These are phyloP conservation scores for Ogataea paraovalis DNA, from an alignment of 805 yeast species.

Conservation along the genomic window DNA sequence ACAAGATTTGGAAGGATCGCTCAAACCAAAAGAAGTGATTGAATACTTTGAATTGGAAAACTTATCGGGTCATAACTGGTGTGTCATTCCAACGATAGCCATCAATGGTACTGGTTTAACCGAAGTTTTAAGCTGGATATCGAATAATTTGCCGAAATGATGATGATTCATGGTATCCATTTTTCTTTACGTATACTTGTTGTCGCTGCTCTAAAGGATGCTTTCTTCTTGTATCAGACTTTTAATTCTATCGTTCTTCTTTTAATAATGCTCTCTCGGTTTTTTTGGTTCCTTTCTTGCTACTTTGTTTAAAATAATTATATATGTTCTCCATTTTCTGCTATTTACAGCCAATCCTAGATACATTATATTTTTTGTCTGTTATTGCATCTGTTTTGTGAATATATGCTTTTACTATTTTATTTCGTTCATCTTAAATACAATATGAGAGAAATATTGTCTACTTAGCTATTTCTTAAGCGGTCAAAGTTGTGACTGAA, in stretches of 20 bases:
- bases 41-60: conserved; percentile 61
- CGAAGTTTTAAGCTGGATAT: conserved; percentile 85
- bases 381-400: too few relatives aligned
- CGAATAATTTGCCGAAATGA: conserved; percentile 42
- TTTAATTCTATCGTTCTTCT: background rate
- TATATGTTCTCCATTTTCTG: too few relatives aligned
- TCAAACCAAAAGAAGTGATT: conserved; percentile 77
- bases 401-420: too few relatives aligned
- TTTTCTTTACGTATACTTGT: background rate
- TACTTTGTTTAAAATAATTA: too few relatives aligned
- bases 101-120: conserved; percentile 85
- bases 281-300: background rate
- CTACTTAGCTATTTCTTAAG: conserved; percentile 25
- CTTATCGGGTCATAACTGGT: conserved; percentile 73
- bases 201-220: background rate
- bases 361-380: too few relatives aligned
- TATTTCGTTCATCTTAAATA: too few relatives aligned
- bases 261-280: too few relatives aligned
- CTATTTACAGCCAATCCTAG: too few relatives aligned
- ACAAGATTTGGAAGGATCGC: conserved; percentile 70
- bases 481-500: conserved; percentile 33
- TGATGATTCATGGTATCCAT: conserved; percentile 1
- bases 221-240: background rate
- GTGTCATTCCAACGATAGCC: conserved; percentile 88
- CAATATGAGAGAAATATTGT: too few relatives aligned